These are phyloP conservation scores for Aurifilum marmelostoma DNA, from an alignment of 2,329 filamentous ascomycete species.

Conservation along the genomic window DNA sequence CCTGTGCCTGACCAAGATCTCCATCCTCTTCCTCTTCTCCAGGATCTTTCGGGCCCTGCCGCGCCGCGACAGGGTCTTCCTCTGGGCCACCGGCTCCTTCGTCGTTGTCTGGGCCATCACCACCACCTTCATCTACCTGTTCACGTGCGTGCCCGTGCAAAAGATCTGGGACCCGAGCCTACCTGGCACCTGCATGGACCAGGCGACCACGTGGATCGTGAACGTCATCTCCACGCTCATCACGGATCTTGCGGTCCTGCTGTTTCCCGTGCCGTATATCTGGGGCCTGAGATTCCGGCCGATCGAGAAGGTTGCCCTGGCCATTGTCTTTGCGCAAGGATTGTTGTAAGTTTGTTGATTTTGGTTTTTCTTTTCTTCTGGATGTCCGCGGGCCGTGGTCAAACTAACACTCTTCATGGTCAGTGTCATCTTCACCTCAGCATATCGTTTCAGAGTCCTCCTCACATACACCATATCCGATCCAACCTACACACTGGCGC, in stretches of 20 bases:
- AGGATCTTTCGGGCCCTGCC: constrained; percentile 51
- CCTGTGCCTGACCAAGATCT: constrained; percentile 53
- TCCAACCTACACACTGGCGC: constrained; percentile 51
- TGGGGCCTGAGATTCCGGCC: constrained; percentile 49
- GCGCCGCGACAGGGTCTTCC: constrained; percentile 47
- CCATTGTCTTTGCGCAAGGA: constrained; percentile 48
- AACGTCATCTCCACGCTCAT: constrained; percentile 53
- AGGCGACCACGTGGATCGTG: constrained; percentile 54
- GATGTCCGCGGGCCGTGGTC: neutral
- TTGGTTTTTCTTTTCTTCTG: neutral
- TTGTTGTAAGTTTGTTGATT: constrained; percentile 42
- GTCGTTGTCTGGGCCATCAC: constrained; percentile 51
- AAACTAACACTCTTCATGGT: neutral
- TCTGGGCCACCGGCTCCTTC: constrained; percentile 44
- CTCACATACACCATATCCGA: constrained; percentile 47
- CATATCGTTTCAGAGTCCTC: constrained; percentile 51
- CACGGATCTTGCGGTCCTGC: constrained; percentile 49
- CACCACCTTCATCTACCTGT: constrained; percentile 54
- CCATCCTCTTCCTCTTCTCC: constrained; percentile 55
- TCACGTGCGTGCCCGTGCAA: constrained; percentile 54
- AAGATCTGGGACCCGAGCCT: constrained; percentile 52
- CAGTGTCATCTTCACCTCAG: constrained; percentile 52
- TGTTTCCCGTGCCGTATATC: constrained; percentile 49
- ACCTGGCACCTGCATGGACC: constrained; percentile 52
- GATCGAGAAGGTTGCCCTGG: constrained; percentile 48